Base-by-base conservation (phyloP, 768 basidiomycete species). In the Tulasnella sp. region DNA sequence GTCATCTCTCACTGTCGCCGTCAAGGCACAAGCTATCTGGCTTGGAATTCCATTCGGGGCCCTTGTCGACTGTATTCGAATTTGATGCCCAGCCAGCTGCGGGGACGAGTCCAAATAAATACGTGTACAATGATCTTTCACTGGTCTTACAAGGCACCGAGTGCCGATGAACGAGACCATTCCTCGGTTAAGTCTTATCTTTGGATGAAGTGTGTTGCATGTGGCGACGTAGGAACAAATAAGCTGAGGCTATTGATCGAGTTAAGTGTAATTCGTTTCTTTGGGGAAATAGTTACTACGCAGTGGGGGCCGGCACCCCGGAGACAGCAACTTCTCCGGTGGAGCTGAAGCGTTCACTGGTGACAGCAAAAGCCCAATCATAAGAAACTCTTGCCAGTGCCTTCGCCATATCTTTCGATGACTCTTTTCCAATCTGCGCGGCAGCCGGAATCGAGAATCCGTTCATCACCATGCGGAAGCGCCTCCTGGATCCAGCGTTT, bases 311-410 rank as follows among this genome's bases (percentile, higher is more conserved):
- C n/a, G n/a, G n/a, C n/a, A n/a, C 72, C 83, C 83, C 1, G 83
- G 83, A 20, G n/a, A 73, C 9, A 31, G 50, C 46, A 81, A 77
- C 22, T 28, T 83, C 8, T 16, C 41, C 2, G 37, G 60, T 20
- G 81, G 80, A 16, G 42, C 79, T 9, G 20, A 72, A 3, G 83
- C 83, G 1, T 82, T 84, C 76, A 80, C 82, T 1, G 82, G 81
- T 37, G 74, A 77, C 24, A 82, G 82, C 20, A 76, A 80, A 64
- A 80, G 34, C 42, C 75, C 48, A 4, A 50, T 54, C 40, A 31
- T 80, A 41, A 73, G 58, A 75, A 28, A 5, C 42, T n/a, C 11
- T 48, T n/a, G 64, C 72, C 28, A 54, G 34, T 34, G 31, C 44
- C 28, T 31, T 76, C 28, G 31, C 80, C 14, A 18, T 78, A n/a